Percentiles rank a stretch among this genome's conserved stretches.
phyloP scores from a whole-genome alignment of 2,329 filamentous ascomycete species.

The Simplicillium sp. region DNA sequence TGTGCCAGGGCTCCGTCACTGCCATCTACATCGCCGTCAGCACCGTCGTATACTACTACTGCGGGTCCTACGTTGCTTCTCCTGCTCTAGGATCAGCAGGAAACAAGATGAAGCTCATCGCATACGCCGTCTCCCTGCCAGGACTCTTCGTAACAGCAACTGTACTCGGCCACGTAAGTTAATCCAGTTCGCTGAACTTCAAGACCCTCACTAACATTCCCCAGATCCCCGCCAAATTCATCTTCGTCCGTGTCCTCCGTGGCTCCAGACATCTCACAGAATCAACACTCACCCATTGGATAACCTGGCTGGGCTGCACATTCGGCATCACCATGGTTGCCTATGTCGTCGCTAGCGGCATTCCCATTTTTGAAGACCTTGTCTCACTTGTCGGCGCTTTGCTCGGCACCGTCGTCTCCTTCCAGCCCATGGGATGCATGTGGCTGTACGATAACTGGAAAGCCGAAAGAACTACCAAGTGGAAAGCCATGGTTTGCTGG shows the following conservation, averaged over 20 bases:
- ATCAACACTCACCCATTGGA: slow-evolving; percentile 17
- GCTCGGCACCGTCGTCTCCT: slow-evolving; percentile 12
- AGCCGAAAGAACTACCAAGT: slow-evolving; percentile 9
- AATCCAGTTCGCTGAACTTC: not conserved
- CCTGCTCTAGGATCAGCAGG: slow-evolving; percentile 37
- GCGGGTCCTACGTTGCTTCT: slow-evolving; percentile 33
- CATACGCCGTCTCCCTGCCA: slow-evolving; percentile 28
- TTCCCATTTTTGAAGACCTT: slow-evolving; percentile 12
- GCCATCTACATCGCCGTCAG: slow-evolving; percentile 21
- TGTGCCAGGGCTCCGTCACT: slow-evolving; percentile 17
- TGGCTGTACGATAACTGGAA: slow-evolving; percentile 32
- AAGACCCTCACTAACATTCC: not conserved
- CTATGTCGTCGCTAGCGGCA: slow-evolving; percentile 14
- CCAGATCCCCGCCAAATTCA: slow-evolving; percentile 15
- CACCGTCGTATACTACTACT: slow-evolving; percentile 33
- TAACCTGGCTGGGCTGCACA: slow-evolving; percentile 17
- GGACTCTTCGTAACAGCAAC: slow-evolving; percentile 18
- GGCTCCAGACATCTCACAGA: slow-evolving; percentile 17
- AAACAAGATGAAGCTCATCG: slow-evolving; percentile 28
- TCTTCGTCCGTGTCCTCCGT: slow-evolving; percentile 18
- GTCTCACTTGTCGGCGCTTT: slow-evolving; percentile 13
- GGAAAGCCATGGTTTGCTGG: slow-evolving; percentile 12
- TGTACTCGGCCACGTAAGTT: slow-evolving; percentile 17
- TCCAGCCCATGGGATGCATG: slow-evolving; percentile 21
- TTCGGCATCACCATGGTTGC: slow-evolving; percentile 9